Conservation (phyloP, 2,329 filamentous ascomycete species). For the Pleoardoris graminearum region DNA sequence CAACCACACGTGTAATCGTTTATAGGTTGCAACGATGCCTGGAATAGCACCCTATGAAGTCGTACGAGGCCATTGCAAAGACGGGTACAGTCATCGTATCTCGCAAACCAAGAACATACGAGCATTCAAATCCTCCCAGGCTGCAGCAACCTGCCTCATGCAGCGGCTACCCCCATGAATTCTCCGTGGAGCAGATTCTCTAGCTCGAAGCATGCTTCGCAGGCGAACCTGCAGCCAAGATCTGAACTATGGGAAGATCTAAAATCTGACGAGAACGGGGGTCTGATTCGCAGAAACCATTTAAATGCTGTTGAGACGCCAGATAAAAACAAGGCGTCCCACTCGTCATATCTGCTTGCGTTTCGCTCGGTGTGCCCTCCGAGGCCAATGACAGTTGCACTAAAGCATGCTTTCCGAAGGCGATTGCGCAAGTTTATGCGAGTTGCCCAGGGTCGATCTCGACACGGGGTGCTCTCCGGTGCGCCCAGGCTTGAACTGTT, state of each 20-base stretch:
- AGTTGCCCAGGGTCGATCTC: no score
- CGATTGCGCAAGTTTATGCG: not conserved
- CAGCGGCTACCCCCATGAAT: not conserved
- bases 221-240: not conserved
- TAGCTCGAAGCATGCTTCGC: not conserved
- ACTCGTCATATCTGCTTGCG: not conserved
- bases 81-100: not conserved
- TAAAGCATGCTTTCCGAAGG: not conserved
- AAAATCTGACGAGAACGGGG: no score
- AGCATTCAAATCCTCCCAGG: not conserved
- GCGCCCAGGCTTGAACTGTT: not conserved
- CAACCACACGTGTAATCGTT: not conserved
- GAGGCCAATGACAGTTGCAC: not conserved
- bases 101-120: not conserved
- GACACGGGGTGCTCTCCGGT: not conserved
- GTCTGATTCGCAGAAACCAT: not conserved
- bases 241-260: not conserved
- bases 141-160: not conserved
- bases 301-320: not conserved
- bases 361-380: not conserved
- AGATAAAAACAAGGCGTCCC: not conserved
- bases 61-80: not conserved
- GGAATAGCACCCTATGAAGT: not conserved
- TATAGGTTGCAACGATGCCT: not conserved
- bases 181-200: not conserved